phyloP scores from a whole-genome alignment of 2,329 filamentous ascomycete genomes.

The Pseudovirgaria hyperparasitica region DNA sequence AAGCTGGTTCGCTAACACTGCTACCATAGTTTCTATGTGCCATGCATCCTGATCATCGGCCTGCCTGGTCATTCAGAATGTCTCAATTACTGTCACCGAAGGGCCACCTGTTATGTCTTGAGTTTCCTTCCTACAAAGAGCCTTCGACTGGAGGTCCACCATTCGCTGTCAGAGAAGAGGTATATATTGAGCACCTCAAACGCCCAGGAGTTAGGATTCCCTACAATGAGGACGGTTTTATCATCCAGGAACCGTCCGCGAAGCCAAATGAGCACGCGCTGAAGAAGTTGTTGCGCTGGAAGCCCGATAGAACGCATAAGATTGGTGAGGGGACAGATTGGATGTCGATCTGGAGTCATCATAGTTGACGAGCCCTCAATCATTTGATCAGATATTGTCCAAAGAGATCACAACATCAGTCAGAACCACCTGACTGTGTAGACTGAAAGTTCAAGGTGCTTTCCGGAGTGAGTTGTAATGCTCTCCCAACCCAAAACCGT shows the following conservation, averaged over 20 bases:
- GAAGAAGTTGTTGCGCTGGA: slow-evolving; percentile 38
- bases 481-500: slow-evolving; percentile 87
- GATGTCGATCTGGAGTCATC: slow-evolving; percentile 36
- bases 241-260: slow-evolving; percentile 35
- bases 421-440: too few species aligned
- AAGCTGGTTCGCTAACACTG: slow-evolving; percentile 1
- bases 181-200: slow-evolving; percentile 60
- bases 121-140: slow-evolving; percentile 65
- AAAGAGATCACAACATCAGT: neutral
- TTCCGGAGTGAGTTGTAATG: slow-evolving; percentile 81
- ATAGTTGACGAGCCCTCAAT: slow-evolving; percentile 9
- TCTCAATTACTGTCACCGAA: slow-evolving; percentile 38
- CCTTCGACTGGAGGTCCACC: slow-evolving; percentile 56
- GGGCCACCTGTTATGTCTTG: slow-evolving; percentile 51
- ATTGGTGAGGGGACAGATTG: slow-evolving; percentile 39
- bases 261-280: slow-evolving; percentile 27
- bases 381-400: neutral
- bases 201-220: slow-evolving; percentile 54
- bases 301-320: slow-evolving; percentile 43
- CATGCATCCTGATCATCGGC: slow-evolving; percentile 40
- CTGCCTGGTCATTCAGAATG: slow-evolving; percentile 44
- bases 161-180: slow-evolving; percentile 53
- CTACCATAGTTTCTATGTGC: slow-evolving; percentile 46
- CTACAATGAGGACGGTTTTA: slow-evolving; percentile 44
- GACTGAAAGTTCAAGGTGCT: slow-evolving; percentile 13